phyloP scores from a whole-genome alignment of 2,329 filamentous ascomycete genomes.

The Diatrype stigma region DNA sequence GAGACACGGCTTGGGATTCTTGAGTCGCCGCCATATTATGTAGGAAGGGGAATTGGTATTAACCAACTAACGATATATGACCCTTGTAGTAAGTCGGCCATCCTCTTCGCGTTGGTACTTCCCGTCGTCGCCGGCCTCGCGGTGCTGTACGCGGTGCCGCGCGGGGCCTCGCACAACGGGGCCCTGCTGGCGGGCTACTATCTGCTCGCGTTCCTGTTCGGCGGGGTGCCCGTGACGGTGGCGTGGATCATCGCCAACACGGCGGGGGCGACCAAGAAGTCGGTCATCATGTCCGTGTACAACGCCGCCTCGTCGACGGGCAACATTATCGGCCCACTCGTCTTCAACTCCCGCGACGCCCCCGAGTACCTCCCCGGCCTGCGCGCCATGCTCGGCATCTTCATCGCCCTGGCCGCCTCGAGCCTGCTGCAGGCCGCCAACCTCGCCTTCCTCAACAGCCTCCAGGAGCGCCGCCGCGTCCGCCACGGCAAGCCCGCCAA shows the following conservation, averaged over 20 bases:
- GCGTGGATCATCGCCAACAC: constrained; percentile 68
- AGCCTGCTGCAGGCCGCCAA: constrained; percentile 51
- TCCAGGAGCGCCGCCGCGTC: constrained; percentile 51
- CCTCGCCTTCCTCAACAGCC: constrained; percentile 52
- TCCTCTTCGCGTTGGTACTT: constrained; percentile 50
- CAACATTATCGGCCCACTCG: constrained; percentile 63
- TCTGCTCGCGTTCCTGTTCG: constrained; percentile 62
- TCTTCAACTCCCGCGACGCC: constrained; percentile 55
- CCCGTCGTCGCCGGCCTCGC: constrained; percentile 58
- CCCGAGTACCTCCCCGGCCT: constrained; percentile 57
- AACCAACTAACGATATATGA: no score
- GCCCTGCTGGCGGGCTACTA: constrained; percentile 59
- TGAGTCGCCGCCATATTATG: no score
- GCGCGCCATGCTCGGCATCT: constrained; percentile 50
- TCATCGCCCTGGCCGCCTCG: constrained; percentile 47
- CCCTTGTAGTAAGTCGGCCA: constrained; percentile 54
- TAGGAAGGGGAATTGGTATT: no score
- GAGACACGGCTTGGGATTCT: no score
- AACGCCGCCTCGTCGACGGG: constrained; percentile 59
- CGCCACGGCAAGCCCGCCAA: constrained; percentile 56
- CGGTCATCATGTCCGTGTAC: constrained; percentile 59
- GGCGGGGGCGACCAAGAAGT: constrained; percentile 64
- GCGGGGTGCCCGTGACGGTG: constrained; percentile 61
- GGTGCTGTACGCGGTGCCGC: constrained; percentile 52
- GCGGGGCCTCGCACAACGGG: constrained; percentile 36